Conservation (phyloP, 202 grass and related monocot species). For the Musa balbisiana region DNA sequence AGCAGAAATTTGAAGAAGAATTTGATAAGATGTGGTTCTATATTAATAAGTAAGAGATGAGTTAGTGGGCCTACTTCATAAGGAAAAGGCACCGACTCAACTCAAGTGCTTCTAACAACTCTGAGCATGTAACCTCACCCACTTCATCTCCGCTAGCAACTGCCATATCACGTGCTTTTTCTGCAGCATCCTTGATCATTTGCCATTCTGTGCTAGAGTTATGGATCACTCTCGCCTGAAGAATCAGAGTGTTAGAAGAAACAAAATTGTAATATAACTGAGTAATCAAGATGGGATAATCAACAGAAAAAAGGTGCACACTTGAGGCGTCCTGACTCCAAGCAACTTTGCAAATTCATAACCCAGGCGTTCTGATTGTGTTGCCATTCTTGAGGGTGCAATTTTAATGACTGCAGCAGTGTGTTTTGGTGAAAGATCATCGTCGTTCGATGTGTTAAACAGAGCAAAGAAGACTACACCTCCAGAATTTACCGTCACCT, state of each 20-base stretch:
- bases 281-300: too few species aligned
- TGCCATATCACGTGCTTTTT: conserved; percentile 46
- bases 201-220: conserved; percentile 75
- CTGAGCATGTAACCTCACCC: conserved; percentile 56
- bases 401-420: conserved; percentile 87
- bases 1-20: conserved; percentile 25
- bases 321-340: conserved; percentile 79
- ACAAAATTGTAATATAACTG: neutral
- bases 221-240: conserved; percentile 78
- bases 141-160: conserved; percentile 47
- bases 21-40: neutral
- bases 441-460: conserved; percentile 37
- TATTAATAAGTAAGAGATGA: neutral
- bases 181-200: conserved; percentile 79
- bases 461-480: conserved; percentile 88
- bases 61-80: conserved; percentile 65
- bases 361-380: conserved; percentile 86
- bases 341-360: conserved; percentile 95
- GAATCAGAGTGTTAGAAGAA: conserved; percentile 9
- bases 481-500: conserved; percentile 97
- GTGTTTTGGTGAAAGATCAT: conserved; percentile 37
- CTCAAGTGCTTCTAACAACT: conserved; percentile 86
- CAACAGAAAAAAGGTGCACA: conserved; percentile 26
- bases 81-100: conserved; percentile 80
- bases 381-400: conserved; percentile 90